Percentiles rank a stretch among this genome's conserved stretches.
Conservation (phyloP, 2,329 filamentous ascomycete genomes). For the Colletotrichum tamarilloi region DNA sequence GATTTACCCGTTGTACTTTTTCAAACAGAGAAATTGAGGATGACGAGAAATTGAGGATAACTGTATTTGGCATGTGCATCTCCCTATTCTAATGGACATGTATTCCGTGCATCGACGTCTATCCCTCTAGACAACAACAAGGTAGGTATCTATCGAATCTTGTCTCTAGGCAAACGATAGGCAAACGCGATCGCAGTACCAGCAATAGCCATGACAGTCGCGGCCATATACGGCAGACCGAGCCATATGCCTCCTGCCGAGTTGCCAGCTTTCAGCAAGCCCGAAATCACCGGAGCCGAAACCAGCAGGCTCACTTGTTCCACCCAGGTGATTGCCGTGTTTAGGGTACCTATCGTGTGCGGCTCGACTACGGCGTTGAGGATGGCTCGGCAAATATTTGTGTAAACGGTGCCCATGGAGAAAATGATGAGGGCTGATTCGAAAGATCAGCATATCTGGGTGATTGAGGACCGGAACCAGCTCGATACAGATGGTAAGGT, state of each 20-base stretch:
- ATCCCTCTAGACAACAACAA: neutral
- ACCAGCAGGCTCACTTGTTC: conserved; percentile 61
- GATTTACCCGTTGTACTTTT: neutral
- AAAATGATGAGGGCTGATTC: conserved; percentile 54
- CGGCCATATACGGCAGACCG: conserved; percentile 60
- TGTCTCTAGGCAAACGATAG: conserved; percentile 41
- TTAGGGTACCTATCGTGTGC: conserved; percentile 64
- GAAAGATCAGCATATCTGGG: neutral
- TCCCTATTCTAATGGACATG: neutral
- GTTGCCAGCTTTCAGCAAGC: conserved; percentile 58
- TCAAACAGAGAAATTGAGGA: no score
- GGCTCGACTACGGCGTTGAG: conserved; percentile 65
- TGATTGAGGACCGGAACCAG: neutral
- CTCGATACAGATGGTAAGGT: neutral
- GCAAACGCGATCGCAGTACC: conserved; percentile 45
- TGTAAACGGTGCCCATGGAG: conserved; percentile 57
- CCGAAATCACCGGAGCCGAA: conserved; percentile 58
- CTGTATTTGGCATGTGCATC: neutral
- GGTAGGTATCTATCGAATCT: neutral
- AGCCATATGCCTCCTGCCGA: conserved; percentile 58
- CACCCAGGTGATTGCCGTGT: conserved; percentile 61
- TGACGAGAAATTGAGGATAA: neutral
- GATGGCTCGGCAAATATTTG: conserved; percentile 57
- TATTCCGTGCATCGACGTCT: neutral
- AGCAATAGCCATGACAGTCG: conserved; percentile 46